Percentiles rank a stretch among this genome's conserved stretches.
phyloP scores from a whole-genome alignment of 495 filamentous ascomycete species.

The Tuber umbilicatum region DNA sequence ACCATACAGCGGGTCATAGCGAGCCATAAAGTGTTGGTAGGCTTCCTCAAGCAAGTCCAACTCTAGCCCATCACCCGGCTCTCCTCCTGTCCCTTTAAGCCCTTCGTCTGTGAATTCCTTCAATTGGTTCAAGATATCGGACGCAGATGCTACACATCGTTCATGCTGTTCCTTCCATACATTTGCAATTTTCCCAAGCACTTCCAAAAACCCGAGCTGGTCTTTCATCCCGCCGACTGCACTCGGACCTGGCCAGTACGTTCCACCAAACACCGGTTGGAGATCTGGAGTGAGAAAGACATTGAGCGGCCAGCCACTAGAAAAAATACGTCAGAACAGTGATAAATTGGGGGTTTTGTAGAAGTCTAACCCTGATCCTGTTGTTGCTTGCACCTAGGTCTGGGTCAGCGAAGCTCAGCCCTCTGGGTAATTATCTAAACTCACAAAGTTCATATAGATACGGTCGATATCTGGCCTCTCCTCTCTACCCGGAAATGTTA shows the following conservation, averaged over 20 bases:
- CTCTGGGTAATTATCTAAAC: slow-evolving; percentile 6
- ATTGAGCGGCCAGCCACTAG: slow-evolving; percentile 82
- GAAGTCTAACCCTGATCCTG: slow-evolving; percentile 58
- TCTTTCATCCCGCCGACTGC: slow-evolving; percentile 50
- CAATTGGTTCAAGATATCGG: slow-evolving; percentile 71
- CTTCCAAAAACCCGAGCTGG: slow-evolving; percentile 66
- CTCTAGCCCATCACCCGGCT: slow-evolving; percentile 62
- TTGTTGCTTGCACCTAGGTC: slow-evolving; percentile 63
- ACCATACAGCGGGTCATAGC: slow-evolving; percentile 70
- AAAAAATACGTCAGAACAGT: slow-evolving; percentile 13
- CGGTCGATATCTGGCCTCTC: slow-evolving; percentile 92
- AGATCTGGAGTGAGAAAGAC: slow-evolving; percentile 91
- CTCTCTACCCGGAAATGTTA: slow-evolving; percentile 48
- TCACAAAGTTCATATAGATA: slow-evolving; percentile 95
- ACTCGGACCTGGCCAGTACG: slow-evolving; percentile 85
- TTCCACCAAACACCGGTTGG: slow-evolving; percentile 90
- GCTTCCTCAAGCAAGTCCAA: slow-evolving; percentile 89
- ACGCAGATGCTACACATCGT: slow-evolving; percentile 70
- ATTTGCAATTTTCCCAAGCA: slow-evolving; percentile 69
- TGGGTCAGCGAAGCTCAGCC: slow-evolving; percentile 16
- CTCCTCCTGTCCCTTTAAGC: slow-evolving; percentile 47
- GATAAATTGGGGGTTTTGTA: neutral
- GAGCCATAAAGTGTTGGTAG: slow-evolving; percentile 66
- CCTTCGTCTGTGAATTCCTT: slow-evolving; percentile 62
- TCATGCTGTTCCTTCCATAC: slow-evolving; percentile 82